Conservation (phyloP, 2,329 filamentous ascomycete genomes). For the Botryotinia narcissicola region DNA sequence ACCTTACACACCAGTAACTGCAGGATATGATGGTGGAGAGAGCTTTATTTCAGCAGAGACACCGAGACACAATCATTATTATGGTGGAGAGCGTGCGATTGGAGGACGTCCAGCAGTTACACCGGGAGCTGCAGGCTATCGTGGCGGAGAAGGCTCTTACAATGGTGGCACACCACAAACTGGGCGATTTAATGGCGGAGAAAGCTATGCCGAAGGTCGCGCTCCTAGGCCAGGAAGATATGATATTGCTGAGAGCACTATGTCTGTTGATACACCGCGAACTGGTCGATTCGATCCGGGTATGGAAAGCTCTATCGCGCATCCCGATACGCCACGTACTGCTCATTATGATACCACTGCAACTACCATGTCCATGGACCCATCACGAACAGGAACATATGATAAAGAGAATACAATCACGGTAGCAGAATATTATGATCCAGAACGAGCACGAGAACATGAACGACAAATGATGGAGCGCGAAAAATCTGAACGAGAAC, state of each 20-base stretch:
- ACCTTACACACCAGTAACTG: slow-evolving; percentile 12
- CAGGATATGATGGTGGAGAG: slow-evolving; percentile 17
- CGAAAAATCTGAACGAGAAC: slow-evolving; percentile 12
- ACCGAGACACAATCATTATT: slow-evolving; percentile 8
- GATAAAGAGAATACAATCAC: slow-evolving; percentile 23
- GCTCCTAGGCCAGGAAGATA: slow-evolving; percentile 11
- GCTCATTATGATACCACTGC: slow-evolving; percentile 35
- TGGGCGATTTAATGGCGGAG: slow-evolving; percentile 8
- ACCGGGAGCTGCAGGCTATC: slow-evolving; percentile 6
- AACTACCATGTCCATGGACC: slow-evolving; percentile 18
- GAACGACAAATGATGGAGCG: slow-evolving; percentile 19
- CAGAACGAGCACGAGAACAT: slow-evolving; percentile 22
- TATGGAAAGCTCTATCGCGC: slow-evolving; percentile 16
- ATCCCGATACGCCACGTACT: slow-evolving; percentile 18
- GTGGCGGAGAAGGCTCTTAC: slow-evolving; percentile 9
- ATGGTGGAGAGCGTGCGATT: not conserved
- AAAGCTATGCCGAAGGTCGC: slow-evolving; percentile 7
- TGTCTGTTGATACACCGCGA: slow-evolving; percentile 11
- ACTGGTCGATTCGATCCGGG: slow-evolving; percentile 17
- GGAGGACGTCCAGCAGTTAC: slow-evolving; percentile 8
- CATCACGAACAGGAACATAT: slow-evolving; percentile 21
- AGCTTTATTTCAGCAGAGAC: slow-evolving; percentile 11
- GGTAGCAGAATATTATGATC: slow-evolving; percentile 26
- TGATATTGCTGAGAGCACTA: slow-evolving; percentile 13
- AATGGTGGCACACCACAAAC: not conserved